Conservation (phyloP, 768 basidiomycete genomes). For the Leccinum incarnatum region DNA sequence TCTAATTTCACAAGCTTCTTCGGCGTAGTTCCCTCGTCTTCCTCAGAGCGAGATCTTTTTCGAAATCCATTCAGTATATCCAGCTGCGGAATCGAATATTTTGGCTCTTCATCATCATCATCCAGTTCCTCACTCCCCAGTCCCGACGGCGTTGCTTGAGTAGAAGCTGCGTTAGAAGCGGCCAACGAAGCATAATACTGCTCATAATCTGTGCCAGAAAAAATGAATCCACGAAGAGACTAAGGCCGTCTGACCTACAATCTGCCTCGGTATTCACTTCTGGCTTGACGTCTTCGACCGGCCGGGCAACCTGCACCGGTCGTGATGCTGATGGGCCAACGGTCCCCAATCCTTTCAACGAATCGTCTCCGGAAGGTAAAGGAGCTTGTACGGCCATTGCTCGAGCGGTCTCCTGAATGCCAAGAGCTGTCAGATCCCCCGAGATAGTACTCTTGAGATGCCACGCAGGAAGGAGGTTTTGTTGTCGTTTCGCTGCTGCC, state of each 20-base stretch:
- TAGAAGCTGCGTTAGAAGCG: conserved; percentile 57
- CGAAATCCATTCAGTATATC: conserved; percentile 70
- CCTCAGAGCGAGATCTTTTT: conserved; percentile 68
- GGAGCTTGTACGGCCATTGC: conserved; percentile 36
- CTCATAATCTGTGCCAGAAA: conserved; percentile 57
- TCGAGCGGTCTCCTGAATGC: conserved; percentile 69
- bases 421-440: conserved; percentile 85
- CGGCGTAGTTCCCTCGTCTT: conserved; percentile 46
- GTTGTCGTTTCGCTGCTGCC: conserved; percentile 80
- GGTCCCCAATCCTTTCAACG: conserved; percentile 64
- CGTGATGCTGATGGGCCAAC: conserved; percentile 37
- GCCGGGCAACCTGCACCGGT: conserved; percentile 27
- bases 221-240: background rate
- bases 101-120: conserved; percentile 73
- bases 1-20: conserved; percentile 46
- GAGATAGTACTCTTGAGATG: conserved; percentile 95
- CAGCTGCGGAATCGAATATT: conserved; percentile 62
- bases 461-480: conserved; percentile 93
- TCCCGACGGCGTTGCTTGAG: conserved; percentile 60
- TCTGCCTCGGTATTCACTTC: conserved; percentile 56
- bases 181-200: conserved; percentile 80
- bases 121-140: conserved; percentile 54
- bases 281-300: conserved; percentile 42
- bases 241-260: conserved; percentile 43
- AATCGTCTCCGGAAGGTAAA: conserved; percentile 64